These are phyloP conservation scores for Pyrus pyrifolia DNA, from an alignment of 306 rosid species.

Conservation along the genomic window DNA sequence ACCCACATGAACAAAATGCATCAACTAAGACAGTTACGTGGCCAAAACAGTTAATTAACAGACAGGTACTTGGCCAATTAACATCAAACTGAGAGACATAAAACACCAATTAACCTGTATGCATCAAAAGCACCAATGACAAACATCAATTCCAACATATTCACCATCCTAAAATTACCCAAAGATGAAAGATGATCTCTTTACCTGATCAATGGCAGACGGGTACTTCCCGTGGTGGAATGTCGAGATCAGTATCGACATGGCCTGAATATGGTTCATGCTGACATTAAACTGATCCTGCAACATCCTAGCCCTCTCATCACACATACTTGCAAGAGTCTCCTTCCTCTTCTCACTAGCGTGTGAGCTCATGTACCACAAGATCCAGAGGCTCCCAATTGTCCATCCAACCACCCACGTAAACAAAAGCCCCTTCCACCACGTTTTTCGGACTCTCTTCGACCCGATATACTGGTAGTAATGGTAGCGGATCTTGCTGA, in stretches of 20 bases:
- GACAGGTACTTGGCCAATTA: neutral
- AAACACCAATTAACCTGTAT: neutral
- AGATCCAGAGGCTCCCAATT: slow-evolving; percentile 51
- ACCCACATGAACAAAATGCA: neutral
- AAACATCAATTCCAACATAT: neutral
- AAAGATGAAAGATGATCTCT: slow-evolving; percentile 12
- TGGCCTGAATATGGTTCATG: slow-evolving; percentile 95
- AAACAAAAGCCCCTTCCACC: slow-evolving; percentile 58
- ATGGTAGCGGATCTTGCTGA: slow-evolving; percentile 38
- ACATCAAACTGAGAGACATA: neutral
- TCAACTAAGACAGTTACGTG: neutral
- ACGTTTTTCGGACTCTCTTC: slow-evolving; percentile 33
- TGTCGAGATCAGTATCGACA: slow-evolving; percentile 88
- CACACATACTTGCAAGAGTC: slow-evolving; percentile 85
- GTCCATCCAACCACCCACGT: slow-evolving; percentile 59
- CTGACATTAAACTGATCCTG: slow-evolving; percentile 98
- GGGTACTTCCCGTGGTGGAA: slow-evolving; percentile 82
- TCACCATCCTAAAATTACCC: slow-evolving; percentile 1
- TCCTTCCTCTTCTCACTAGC: slow-evolving; percentile 85
- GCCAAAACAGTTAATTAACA: neutral
- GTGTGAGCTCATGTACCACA: slow-evolving; percentile 49
- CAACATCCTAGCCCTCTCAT: slow-evolving; percentile 91
- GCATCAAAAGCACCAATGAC: neutral
- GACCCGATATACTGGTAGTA: slow-evolving; percentile 53
- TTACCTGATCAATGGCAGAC: slow-evolving; percentile 91